Evolutionary conservation across 164 flowering plant genomes (phyloP), one percentile per base, ranked within the genome.

Genomic region (Kalanchoe fedtschenkoi): DNA sequence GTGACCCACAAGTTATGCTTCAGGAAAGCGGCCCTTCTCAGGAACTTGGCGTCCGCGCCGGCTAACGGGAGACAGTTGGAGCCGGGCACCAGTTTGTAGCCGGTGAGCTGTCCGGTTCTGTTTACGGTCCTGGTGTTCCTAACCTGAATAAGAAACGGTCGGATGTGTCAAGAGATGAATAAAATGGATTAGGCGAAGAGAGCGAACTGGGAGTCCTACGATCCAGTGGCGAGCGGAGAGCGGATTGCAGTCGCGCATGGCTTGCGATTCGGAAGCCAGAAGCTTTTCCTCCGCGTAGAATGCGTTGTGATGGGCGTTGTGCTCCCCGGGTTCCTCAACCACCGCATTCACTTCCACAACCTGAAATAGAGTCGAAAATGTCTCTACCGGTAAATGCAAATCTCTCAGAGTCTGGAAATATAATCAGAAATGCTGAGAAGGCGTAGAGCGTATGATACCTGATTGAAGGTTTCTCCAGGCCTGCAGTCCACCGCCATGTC

Each of bases 1-100:
- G 96, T 91, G 37, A 91, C 97, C 97, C 97, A 91, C 34, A 91
- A 81, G 69, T 91, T 91, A 65, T 91, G 96, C 78, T 91, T 91
- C 77, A 91, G 60, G 70, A 88, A 91, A 61, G 95, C 80, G 62
- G 96, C 96, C 73, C 97, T 80, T 74, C 97, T 81, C 73, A 91
- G 57, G 68, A 91, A 88, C 62, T 83, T 86, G 13, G 97, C 95
- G 74, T 88, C 95, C 8, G 87, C 65, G 46, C 97, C 95, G 66
- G 97, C 96, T 60, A 91, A 73, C 6, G 96, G 97, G 68, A 85
- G 68, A 71, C 97, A 91, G 67, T 91, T 91, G 17, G 96, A 80
- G 74, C 95, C 96, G 61, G 97, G 96, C 57, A 91, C 77, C 42
- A 91, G 70, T 74, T 83, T 91, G 69, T 75, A 91, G 41, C 97